Evolutionary conservation across 192 early-diverging fungal species (phyloP).

Genomic region (Gryganskiella cystojenkinii): DNA sequence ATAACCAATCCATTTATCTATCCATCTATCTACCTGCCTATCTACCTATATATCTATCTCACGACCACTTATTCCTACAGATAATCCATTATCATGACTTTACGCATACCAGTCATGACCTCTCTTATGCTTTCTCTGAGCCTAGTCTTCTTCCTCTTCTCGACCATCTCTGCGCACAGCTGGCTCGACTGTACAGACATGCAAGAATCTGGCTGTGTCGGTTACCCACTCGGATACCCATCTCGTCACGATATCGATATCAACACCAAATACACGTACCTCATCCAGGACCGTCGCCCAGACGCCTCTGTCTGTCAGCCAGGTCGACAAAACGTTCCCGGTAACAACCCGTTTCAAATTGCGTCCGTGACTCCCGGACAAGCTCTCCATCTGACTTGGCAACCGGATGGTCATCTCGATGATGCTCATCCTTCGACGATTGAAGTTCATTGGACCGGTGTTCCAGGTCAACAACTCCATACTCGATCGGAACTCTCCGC

Average conservation of each 20-base stretch:
- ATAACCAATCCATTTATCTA: no score
- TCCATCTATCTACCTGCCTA: no score
- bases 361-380: conserved; percentile 21
- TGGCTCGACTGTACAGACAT: conserved; percentile 45
- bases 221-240: conserved; percentile 35
- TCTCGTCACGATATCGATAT: conserved; percentile 30
- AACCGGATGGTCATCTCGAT: conserved; percentile 43
- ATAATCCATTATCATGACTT: no score
- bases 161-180: conserved; percentile 15
- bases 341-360: conserved; percentile 38
- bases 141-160: no score
- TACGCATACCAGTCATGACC: no score
- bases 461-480: conserved; percentile 10
- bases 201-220: conserved; percentile 22
- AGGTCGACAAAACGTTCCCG: conserved; percentile 32
- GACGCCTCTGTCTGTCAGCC: conserved; percentile 40
- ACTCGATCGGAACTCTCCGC: conserved; percentile 19
- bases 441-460: conserved; percentile 39
- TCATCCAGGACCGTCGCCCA: conserved; percentile 36
- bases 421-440: conserved; percentile 25
- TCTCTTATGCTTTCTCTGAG: no score
- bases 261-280: conserved; percentile 50
- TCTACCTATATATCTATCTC: no score
- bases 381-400: conserved; percentile 29
- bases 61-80: no score